phyloP scores from a whole-genome alignment of 345 rosid genomes.

The Sisymbrium altissimum region DNA sequence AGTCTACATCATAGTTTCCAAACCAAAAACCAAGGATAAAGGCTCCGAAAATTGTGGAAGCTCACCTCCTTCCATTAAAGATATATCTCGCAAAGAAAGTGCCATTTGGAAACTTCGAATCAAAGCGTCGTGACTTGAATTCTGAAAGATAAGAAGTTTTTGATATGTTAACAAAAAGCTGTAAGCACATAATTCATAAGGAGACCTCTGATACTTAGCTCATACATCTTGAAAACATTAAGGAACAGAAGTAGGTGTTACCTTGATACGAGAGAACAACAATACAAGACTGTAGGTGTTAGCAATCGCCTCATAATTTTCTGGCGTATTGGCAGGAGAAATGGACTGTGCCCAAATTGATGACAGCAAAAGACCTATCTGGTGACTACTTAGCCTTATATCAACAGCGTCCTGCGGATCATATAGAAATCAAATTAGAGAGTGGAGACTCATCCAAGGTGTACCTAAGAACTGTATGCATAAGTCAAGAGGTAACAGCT shows the following conservation, averaged over 20 bases:
- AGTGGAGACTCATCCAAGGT: conserved; percentile 7
- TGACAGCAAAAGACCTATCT: conserved; percentile 88
- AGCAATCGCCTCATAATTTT: conserved; percentile 91
- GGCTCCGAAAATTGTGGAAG: conserved; percentile 9
- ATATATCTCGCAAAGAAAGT: conserved; percentile 75
- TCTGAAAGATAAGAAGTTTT: conserved; percentile 46
- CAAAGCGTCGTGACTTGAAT: conserved; percentile 72
- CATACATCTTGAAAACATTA: conserved; percentile 1
- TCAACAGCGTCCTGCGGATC: conserved; percentile 55
- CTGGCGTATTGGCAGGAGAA: conserved; percentile 82
- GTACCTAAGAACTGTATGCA: not conserved
- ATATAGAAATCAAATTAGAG: conserved; percentile 17
- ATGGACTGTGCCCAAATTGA: conserved; percentile 93
- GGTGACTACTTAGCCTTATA: conserved; percentile 85
- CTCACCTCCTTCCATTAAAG: conserved; percentile 77
- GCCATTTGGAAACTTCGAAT: conserved; percentile 90
- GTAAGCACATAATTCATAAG: not conserved
- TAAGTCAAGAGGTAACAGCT: not conserved
- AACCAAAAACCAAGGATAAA: conserved; percentile 6
- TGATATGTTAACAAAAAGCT: not conserved
- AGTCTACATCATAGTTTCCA: conserved; percentile 1
- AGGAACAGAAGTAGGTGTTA: conserved; percentile 32
- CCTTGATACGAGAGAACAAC: conserved; percentile 93
- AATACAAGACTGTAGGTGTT: conserved; percentile 85
- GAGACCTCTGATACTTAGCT: not conserved